A percentile compares a stretch with the other conserved stretches of the same genome.
phyloP scores from a whole-genome alignment of 495 filamentous ascomycete species.

The Aspergillus ostianus region DNA sequence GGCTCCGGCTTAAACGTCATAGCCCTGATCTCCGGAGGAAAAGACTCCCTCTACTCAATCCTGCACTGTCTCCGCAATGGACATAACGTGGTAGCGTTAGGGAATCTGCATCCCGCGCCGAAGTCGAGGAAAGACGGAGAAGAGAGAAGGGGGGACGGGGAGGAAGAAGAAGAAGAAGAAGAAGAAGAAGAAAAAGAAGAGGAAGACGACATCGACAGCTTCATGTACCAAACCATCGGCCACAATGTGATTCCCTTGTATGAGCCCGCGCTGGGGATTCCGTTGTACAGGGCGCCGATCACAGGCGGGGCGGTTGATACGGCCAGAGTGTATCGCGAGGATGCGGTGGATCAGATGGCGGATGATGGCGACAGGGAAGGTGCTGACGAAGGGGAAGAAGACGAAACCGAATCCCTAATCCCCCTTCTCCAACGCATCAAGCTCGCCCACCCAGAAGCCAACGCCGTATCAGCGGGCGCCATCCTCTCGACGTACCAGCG shows the following conservation, averaged over 20 bases:
- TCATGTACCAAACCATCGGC: slow-evolving; percentile 99
- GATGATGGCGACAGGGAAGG: slow-evolving; percentile 1
- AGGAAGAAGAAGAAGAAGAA: slow-evolving; percentile 12
- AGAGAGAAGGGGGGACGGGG: too few species aligned
- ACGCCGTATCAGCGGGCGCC: slow-evolving; percentile 84
- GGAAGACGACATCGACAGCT: slow-evolving; percentile 82
- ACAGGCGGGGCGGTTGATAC: slow-evolving; percentile 63
- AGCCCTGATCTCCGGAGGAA: slow-evolving; percentile 90
- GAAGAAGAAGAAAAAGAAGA: slow-evolving; percentile 25
- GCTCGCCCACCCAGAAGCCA: slow-evolving; percentile 66
- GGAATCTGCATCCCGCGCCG: slow-evolving; percentile 71
- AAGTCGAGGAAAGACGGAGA: slow-evolving; percentile 10
- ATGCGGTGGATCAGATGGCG: slow-evolving; percentile 18
- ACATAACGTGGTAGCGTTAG: slow-evolving; percentile 81
- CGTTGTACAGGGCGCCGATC: slow-evolving; percentile 77
- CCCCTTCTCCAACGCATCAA: slow-evolving; percentile 66
- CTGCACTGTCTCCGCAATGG: slow-evolving; percentile 86
- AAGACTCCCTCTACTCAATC: slow-evolving; percentile 92
- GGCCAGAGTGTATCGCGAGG: slow-evolving; percentile 27
- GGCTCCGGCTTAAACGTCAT: slow-evolving; percentile 67
- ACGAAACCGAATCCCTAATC: slow-evolving; percentile 87
- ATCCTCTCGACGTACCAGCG: slow-evolving; percentile 95
- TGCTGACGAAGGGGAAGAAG: slow-evolving; percentile 32
- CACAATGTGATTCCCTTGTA: slow-evolving; percentile 87
- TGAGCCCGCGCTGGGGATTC: slow-evolving; percentile 68